Evolutionary conservation across 2,329 filamentous ascomycete species (phyloP).

Genomic region (Clonostachys sp.): DNA sequence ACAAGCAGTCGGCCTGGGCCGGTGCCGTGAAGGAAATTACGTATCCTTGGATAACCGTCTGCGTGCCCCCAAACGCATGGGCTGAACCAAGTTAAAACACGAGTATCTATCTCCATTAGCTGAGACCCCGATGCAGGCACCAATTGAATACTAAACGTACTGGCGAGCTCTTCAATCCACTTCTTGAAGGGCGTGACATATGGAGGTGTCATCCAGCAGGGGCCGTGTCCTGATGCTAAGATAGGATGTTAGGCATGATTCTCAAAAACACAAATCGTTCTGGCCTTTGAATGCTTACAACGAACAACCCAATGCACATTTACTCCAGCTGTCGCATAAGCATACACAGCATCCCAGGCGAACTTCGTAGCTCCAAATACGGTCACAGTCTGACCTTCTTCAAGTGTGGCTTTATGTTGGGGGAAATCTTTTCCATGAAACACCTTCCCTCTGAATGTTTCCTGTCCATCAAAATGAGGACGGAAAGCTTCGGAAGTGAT

Average conservation of each 20-base stretch:
- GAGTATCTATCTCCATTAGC: not conserved
- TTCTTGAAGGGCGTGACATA: conserved; percentile 58
- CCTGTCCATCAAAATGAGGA: conserved; percentile 27
- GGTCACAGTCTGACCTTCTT: conserved; percentile 16
- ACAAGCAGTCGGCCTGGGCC: conserved; percentile 41
- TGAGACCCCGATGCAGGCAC: not conserved
- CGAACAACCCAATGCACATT: conserved; percentile 49
- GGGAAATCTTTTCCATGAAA: conserved; percentile 32
- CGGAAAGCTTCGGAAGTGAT: conserved; percentile 37
- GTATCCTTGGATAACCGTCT: conserved; percentile 43
- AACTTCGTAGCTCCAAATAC: conserved; percentile 55
- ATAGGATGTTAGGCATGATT: not conserved
- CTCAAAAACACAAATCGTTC: no score
- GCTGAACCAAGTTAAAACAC: conserved; percentile 46
- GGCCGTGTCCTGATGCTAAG: conserved; percentile 41
- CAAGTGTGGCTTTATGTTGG: conserved; percentile 21
- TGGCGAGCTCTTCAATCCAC: conserved; percentile 52
- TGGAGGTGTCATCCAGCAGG: conserved; percentile 47
- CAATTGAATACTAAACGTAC: conserved; percentile 9
- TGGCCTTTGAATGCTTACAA: not conserved
- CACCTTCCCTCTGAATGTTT: conserved; percentile 26
- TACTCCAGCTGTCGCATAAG: conserved; percentile 39
- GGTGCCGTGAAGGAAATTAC: conserved; percentile 45
- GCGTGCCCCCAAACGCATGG: conserved; percentile 60
- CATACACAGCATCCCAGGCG: conserved; percentile 53